Evolutionary conservation across 768 basidiomycete species (phyloP).

Genomic region (Cystoderma amianthinum): DNA sequence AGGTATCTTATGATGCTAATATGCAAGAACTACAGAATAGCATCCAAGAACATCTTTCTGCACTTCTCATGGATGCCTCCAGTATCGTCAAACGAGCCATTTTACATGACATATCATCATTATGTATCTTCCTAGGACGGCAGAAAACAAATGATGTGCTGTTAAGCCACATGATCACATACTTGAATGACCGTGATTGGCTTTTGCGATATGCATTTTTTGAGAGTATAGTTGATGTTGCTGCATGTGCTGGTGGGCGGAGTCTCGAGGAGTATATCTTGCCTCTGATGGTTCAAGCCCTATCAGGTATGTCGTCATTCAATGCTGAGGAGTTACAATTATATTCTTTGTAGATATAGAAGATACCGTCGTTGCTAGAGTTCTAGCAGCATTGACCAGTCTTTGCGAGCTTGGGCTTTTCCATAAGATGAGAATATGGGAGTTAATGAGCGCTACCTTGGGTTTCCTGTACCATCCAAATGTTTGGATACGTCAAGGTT

Average conservation of each 20-base stretch:
- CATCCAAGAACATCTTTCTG: slow-evolving; percentile 82
- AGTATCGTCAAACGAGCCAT: slow-evolving; percentile 89
- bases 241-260: slow-evolving; percentile 85
- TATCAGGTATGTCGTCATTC: slow-evolving; percentile 62
- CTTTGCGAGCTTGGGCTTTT: slow-evolving; percentile 87
- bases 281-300: slow-evolving; percentile 92
- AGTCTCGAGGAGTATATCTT: slow-evolving; percentile 95
- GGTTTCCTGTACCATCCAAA: slow-evolving; percentile 96
- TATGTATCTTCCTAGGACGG: slow-evolving; percentile 91
- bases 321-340: too few species aligned
- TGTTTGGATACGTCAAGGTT: slow-evolving; percentile 91
- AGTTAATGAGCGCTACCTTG: slow-evolving; percentile 81
- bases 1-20: slow-evolving; percentile 90
- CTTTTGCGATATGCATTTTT: slow-evolving; percentile 86
- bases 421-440: slow-evolving; percentile 95
- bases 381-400: slow-evolving; percentile 80
- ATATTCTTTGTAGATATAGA: slow-evolving; percentile 91
- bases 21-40: slow-evolving; percentile 79
- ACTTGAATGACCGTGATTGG: slow-evolving; percentile 91
- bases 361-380: slow-evolving; percentile 88
- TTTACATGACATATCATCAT: slow-evolving; percentile 75
- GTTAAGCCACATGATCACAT: slow-evolving; percentile 83
- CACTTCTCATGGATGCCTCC: slow-evolving; percentile 83
- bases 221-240: slow-evolving; percentile 92
- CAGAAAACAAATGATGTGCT: slow-evolving; percentile 94